Evolutionary conservation across 371 early-diverging fungal species (phyloP).

Genomic region (Syncephalastrum contaminatum): DNA sequence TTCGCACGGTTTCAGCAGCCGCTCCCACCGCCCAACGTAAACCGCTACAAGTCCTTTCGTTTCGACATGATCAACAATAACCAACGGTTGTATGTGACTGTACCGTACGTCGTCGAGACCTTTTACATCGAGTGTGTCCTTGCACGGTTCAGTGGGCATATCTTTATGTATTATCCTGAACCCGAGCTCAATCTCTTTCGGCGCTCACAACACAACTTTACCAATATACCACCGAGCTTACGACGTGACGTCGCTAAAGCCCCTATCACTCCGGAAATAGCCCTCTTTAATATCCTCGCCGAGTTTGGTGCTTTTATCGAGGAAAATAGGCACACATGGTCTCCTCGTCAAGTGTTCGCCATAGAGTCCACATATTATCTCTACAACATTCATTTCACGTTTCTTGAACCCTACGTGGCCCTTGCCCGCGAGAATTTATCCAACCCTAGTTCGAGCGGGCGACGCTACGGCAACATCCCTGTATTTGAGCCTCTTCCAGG

Average conservation of each 20-base stretch:
- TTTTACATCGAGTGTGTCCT: conserved; percentile 28
- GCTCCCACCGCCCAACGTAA: conserved; percentile 24
- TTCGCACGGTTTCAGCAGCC: conserved; percentile 3
- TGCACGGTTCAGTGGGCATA: conserved; percentile 14
- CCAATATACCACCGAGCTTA: background rate
- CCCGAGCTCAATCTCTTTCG: conserved; percentile 27
- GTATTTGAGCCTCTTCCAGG: background rate
- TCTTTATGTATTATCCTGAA: conserved; percentile 24
- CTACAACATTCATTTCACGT: conserved; percentile 25
- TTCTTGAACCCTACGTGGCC: conserved; percentile 11
- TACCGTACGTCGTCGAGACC: conserved; percentile 26
- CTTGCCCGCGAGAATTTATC: too few relatives aligned
- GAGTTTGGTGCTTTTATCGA: conserved; percentile 43
- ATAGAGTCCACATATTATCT: conserved; percentile 24
- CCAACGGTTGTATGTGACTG: conserved; percentile 12
- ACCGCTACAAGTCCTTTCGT: conserved; percentile 24
- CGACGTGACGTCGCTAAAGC: too few relatives aligned
- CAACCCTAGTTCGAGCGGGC: too few relatives aligned
- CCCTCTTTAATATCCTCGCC: conserved; percentile 11
- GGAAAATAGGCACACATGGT: conserved; percentile 39
- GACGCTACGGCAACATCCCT: too few relatives aligned
- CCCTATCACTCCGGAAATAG: background rate
- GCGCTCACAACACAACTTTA: conserved; percentile 1
- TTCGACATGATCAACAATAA: conserved; percentile 27
- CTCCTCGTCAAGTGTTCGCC: conserved; percentile 17